Percentiles rank a stretch among this genome's conserved stretches.
Evolutionary conservation across 371 early-diverging fungal genomes (phyloP).

Genomic region (Capniomyces stellatus): DNA sequence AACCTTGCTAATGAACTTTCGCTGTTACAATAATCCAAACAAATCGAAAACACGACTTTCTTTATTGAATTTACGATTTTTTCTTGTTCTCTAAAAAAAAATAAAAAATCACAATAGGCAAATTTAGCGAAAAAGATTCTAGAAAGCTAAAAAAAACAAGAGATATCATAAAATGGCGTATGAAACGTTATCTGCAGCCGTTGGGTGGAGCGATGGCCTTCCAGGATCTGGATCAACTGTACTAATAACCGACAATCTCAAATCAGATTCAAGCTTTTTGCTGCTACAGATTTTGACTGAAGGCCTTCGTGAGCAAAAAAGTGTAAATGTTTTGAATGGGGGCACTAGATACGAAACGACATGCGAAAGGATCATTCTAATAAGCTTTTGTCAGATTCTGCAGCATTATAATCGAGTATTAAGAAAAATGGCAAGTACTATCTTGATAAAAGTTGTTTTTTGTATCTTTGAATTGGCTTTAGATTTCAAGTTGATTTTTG

Average conservation of each 20-base stretch:
- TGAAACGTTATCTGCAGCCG: background rate
- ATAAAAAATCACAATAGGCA: background rate
- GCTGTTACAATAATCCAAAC: no score
- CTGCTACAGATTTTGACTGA: background rate
- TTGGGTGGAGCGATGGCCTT: background rate
- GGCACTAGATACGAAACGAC: background rate
- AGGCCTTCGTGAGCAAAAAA: background rate
- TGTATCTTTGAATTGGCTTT: background rate
- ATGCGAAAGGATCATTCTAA: background rate
- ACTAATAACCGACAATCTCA: background rate
- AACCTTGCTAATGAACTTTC: background rate
- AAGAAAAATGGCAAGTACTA: background rate
- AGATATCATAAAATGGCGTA: constrained; percentile 1
- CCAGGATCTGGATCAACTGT: background rate
- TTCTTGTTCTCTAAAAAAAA: background rate
- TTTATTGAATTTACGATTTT: background rate
- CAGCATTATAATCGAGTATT: constrained; percentile 1
- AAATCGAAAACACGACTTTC: background rate
- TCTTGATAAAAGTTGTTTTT: background rate
- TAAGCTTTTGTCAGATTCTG: background rate
- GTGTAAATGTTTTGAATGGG: background rate
- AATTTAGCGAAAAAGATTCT: background rate
- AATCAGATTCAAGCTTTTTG: constrained; percentile 3
- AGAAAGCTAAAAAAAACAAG: background rate
- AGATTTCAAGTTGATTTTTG: background rate